Evolutionary conservation across 352 stramenopile species (phyloP), one percentile per base, ranked within the genome.

Genomic region (Globisporangium splendens): DNA sequence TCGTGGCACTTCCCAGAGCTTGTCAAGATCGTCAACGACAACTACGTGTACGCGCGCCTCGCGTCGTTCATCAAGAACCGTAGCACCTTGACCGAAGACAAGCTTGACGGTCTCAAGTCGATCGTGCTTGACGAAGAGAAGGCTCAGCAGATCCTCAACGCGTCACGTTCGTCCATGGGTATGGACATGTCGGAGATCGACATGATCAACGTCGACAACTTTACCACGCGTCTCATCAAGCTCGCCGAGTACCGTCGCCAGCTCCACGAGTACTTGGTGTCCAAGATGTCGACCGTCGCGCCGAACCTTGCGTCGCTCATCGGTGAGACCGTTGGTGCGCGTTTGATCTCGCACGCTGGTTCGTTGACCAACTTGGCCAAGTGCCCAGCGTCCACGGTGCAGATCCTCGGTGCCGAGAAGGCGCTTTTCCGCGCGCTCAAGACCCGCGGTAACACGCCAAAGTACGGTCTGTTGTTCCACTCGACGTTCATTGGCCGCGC

Each of bases 381-480:
- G 79, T 98, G 93, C 68, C 98, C 98, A 17, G 98, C 98, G 38
- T 99, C 97, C 53, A 99, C 98, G 12, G 97, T 99, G 46, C 98
- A 99, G 77, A 99, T 99, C 73, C 79, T 99, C 15, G 98, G 98
- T 65, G 98, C 98, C n/a, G 98, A 99, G 79, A 99, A 99, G 86
- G 98, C 97, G 56, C 86, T 99, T 31, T 99, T 99, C 86, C 93
- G 98, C 46, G 98, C 98, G 22, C 91, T 99, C 21, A 99, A 99
- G 86, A 99, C 97, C 41, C 98, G 98, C 57, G 97, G 97, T 60
- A 99, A 99, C 83, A 99, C 98, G 52, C 98, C 98, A 43, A 99
- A 99, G 85, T 99, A 99, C 83, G 98, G 98, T 60, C 79, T 99
- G 49, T 98, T 99, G 59, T 99, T 99, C 74, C 97, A 99, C 79